Conservation (phyloP, 768 basidiomycete genomes). For the Ramaria sp. region DNA sequence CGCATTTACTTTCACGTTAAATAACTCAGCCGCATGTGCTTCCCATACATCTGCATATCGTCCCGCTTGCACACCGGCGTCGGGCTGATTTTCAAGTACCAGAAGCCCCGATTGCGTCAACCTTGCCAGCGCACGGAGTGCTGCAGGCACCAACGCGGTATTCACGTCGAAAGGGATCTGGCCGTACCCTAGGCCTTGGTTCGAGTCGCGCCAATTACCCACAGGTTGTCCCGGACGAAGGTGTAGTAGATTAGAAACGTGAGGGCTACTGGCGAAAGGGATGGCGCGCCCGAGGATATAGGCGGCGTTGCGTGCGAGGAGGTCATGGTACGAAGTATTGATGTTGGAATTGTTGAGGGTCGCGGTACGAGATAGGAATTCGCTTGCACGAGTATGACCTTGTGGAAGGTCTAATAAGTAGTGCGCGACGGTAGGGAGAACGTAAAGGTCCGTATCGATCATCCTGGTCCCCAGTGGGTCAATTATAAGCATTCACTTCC, state of each 20-base stretch:
- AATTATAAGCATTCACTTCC: neutral
- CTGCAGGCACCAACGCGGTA: constrained; percentile 30
- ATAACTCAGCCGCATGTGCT: constrained; percentile 23
- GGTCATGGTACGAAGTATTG: constrained; percentile 19
- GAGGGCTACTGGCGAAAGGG: constrained; percentile 26
- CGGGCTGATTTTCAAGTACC: neutral
- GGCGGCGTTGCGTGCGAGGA: constrained; percentile 23
- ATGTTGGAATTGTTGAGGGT: constrained; percentile 30
- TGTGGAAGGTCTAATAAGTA: constrained; percentile 35
- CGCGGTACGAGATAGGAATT: constrained; percentile 25
- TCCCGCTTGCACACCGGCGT: constrained; percentile 13
- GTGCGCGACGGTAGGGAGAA: constrained; percentile 31
- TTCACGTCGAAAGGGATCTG: constrained; percentile 36
- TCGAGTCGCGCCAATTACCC: constrained; percentile 36
- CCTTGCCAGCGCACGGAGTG: constrained; percentile 25
- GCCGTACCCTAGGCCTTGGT: constrained; percentile 32
- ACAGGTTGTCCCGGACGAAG: constrained; percentile 31
- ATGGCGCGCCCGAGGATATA: constrained; percentile 29
- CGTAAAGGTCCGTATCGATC: constrained; percentile 34
- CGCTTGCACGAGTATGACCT: constrained; percentile 23
- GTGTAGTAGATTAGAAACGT: constrained; percentile 22
- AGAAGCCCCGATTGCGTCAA: constrained; percentile 23
- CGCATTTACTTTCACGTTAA: constrained; percentile 24
- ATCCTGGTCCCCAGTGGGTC: constrained; percentile 17
- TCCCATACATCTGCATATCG: constrained; percentile 28